phyloP scores from a whole-genome alignment of 116 monocot genomes.

The Papilionanthe hybrid region DNA sequence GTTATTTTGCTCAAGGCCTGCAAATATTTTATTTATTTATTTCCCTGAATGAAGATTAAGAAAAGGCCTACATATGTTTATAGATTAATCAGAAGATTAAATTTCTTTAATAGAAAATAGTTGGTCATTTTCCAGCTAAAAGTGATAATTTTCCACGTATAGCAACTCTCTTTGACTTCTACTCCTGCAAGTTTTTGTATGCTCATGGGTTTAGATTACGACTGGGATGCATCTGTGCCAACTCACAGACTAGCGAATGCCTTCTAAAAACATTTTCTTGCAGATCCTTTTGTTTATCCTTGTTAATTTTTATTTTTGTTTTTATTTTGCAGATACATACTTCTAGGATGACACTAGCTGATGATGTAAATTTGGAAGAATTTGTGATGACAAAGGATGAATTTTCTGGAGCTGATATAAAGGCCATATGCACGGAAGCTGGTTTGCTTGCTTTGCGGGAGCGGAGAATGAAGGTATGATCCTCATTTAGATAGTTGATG shows the following conservation, averaged over 20 bases:
- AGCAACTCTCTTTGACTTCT: too few species aligned
- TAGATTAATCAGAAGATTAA: not conserved
- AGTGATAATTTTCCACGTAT: too few species aligned
- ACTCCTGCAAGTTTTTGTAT: too few species aligned
- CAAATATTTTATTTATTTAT: too few species aligned
- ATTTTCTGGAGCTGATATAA: conserved; percentile 96
- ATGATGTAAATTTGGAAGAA: conserved; percentile 94
- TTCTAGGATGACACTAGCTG: conserved; percentile 89
- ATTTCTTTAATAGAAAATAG: not conserved
- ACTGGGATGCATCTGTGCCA: too few species aligned
- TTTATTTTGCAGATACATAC: conserved; percentile 65
- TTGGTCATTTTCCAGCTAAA: not conserved
- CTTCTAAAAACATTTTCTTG: not conserved
- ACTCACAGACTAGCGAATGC: not conserved
- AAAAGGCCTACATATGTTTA: not conserved
- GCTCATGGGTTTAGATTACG: too few species aligned
- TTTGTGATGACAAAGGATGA: conserved; percentile 99
- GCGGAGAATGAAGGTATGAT: conserved; percentile 81
- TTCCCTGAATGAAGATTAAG: too few species aligned
- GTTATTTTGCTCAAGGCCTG: not conserved
- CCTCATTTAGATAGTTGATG: not conserved
- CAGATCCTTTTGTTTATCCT: not conserved
- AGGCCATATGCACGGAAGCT: conserved; percentile 95
- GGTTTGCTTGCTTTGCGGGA: conserved; percentile 91
- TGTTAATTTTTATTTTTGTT: not conserved